Conservation (phyloP, 352 stramenopile genomes). For the Plasmopara halstedii region DNA sequence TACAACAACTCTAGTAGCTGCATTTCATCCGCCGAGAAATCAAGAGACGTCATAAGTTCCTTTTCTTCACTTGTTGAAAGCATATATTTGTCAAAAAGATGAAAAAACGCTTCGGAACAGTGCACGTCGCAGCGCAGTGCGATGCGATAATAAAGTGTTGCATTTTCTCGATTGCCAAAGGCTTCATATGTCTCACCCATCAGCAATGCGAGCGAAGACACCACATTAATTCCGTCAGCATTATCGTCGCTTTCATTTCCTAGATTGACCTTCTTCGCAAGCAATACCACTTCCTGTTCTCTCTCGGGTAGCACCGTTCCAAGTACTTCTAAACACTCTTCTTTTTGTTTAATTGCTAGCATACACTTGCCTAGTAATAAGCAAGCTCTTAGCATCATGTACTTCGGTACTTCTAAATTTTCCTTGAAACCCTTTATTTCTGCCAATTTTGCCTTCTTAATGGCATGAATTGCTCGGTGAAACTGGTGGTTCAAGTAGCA, state of each 20-base stretch:
- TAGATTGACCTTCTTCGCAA: constrained; percentile 38
- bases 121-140: constrained; percentile 78
- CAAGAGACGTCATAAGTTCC: constrained; percentile 53
- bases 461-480: constrained; percentile 66
- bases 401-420: not conserved
- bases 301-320: constrained; percentile 48
- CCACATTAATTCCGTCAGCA: constrained; percentile 52
- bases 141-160: constrained; percentile 62
- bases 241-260: constrained; percentile 14
- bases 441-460: constrained; percentile 46
- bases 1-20: constrained; percentile 59
- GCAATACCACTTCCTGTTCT: constrained; percentile 44
- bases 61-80: constrained; percentile 60
- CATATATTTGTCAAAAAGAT: constrained; percentile 84
- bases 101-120: constrained; percentile 78
- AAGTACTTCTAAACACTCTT: constrained; percentile 74
- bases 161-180: constrained; percentile 77
- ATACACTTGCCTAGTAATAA: constrained; percentile 66
- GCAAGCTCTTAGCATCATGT: constrained; percentile 36
- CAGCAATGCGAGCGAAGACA: constrained; percentile 69
- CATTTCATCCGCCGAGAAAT: constrained; percentile 58
- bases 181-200: constrained; percentile 81
- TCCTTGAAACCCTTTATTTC: constrained; percentile 9
- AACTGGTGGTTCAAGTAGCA: constrained; percentile 65
- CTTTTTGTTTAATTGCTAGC: constrained; percentile 76